Conservation (phyloP, 2,329 filamentous ascomycete genomes). For the Fusarium armeniacum region DNA sequence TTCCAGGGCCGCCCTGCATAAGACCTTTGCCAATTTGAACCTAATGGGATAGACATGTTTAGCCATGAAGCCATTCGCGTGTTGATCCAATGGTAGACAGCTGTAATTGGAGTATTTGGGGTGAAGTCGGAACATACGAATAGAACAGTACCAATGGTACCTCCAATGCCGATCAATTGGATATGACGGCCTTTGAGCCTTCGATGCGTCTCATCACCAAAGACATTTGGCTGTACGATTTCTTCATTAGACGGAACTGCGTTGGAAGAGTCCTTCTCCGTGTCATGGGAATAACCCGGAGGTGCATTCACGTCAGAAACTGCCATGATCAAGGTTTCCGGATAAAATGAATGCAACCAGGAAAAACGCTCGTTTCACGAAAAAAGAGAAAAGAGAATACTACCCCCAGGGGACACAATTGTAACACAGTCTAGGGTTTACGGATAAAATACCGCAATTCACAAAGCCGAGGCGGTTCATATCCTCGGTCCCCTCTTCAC, state of each 20-base stretch:
- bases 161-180: constrained; percentile 73
- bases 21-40: constrained; percentile 70
- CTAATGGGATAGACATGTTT: constrained; percentile 44
- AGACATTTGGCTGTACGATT: constrained; percentile 10
- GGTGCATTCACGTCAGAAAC: constrained; percentile 25
- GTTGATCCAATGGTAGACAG: accelerated
- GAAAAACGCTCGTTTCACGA: neutral
- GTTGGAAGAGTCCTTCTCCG: constrained; percentile 42
- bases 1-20: constrained; percentile 70
- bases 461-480: constrained; percentile 22
- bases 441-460: constrained; percentile 27
- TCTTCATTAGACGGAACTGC: constrained; percentile 1
- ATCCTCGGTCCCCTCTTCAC: neutral
- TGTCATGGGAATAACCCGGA: constrained; percentile 42
- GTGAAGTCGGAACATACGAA: constrained; percentile 58
- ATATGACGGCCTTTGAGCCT: constrained; percentile 69
- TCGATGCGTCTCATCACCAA: constrained; percentile 59
- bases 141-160: constrained; percentile 73
- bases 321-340: constrained; percentile 29
- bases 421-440: neutral
- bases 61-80: neutral
- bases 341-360: neutral
- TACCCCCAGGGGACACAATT: neutral
- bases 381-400: constrained; percentile 1
- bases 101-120: neutral